Conservation (phyloP, 352 stramenopile genomes). For the Thalassiosira livingstoniorum region DNA sequence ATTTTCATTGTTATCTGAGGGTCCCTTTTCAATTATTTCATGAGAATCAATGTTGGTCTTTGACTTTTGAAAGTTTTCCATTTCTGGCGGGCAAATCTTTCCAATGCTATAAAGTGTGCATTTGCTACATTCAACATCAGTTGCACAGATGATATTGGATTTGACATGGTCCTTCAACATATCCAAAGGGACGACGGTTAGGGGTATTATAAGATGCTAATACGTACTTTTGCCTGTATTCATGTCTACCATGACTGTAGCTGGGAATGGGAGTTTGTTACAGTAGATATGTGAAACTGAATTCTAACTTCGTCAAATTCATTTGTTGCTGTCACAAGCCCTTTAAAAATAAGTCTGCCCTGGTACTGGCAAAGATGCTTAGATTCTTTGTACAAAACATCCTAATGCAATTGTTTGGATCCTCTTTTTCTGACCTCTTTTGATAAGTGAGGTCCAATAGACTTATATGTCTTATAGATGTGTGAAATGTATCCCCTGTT, state of each 20-base stretch:
- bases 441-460: slow-evolving; percentile 25
- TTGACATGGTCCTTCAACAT: slow-evolving; percentile 42
- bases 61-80: background rate
- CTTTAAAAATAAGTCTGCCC: slow-evolving; percentile 48
- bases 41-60: background rate
- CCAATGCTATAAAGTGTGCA: no score
- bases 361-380: slow-evolving; percentile 51
- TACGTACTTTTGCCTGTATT: slow-evolving; percentile 59
- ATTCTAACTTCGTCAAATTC: slow-evolving; percentile 55
- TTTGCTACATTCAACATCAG: background rate
- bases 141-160: background rate
- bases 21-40: background rate
- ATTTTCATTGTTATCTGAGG: no score
- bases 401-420: slow-evolving; percentile 32
- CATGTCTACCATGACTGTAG: no score
- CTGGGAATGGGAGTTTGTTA: no score
- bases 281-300: slow-evolving; percentile 56
- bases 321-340: slow-evolving; percentile 59
- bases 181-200: slow-evolving; percentile 32
- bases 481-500: slow-evolving; percentile 46
- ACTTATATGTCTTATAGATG: slow-evolving; percentile 44
- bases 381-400: slow-evolving; percentile 63
- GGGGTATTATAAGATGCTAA: slow-evolving; percentile 36
- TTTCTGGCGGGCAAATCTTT: no score
- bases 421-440: slow-evolving; percentile 62